Evolutionary conservation across 192 early-diverging fungal genomes (phyloP), one percentile per base, ranked within the genome.

Genomic region (Dimargaris xerosporica): DNA sequence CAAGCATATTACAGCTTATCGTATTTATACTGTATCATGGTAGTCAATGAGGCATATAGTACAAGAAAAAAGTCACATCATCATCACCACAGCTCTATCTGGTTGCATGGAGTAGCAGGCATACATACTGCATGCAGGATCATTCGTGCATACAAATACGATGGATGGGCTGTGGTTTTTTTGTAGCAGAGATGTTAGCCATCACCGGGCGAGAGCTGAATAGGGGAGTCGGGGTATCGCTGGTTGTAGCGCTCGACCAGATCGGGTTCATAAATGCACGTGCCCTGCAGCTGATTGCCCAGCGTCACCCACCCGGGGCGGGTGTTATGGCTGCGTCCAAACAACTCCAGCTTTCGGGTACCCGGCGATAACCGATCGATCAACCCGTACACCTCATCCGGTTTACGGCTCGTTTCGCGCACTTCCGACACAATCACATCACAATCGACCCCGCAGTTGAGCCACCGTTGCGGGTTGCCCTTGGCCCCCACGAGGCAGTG

Each of bases 381-480:
- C 21, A 82, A 30, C 6, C 72, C 71, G 63, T 84, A 84, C 15
- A 84, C 64, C 54, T 84, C 78, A 61, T 84, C 82, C 9, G 82
- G 82, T 59, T 84, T 82, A 12, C 76, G 52, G 62, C 80, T 82
- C 42, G 77, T 82, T 59, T 80, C 76, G 21, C 77, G 69, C 43
- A 81, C 79, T 55, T 84, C 82, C 0, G 77, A 79, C 1, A 84
- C 80, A 7, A 82, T 44, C 15, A 84, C 78, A 65, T 84, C 82
- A n/a, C 68, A 67, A 53, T 80, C 77, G 4, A 83, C 46, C 1
- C 82, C 78, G 23, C 52, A 26, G 52, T 73, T 73, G 39, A 73
- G 58, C 13, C 61, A 44, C 11, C n/a, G 58, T 6, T 67, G 58
- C 26, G 68, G 65, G 31, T 65, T 65, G 21, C 82, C 80, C 62